Evolutionary conservation across 345 rosid genomes (phyloP).

Genomic region (Eucalyptus grandis): DNA sequence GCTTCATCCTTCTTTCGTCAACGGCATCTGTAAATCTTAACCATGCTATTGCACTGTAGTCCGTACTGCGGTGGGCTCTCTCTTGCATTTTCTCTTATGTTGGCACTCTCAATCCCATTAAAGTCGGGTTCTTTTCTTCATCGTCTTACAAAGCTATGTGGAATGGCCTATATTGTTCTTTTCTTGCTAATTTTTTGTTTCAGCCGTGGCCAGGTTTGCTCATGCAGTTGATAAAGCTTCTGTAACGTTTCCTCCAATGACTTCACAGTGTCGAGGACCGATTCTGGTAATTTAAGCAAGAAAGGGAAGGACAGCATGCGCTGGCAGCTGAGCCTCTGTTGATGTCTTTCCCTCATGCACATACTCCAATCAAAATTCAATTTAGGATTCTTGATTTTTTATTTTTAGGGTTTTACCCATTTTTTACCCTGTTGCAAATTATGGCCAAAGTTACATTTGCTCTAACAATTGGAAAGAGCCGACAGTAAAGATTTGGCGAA

Average conservation of each 20-base stretch:
- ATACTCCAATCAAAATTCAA: not conserved
- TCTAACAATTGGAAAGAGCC: not conserved
- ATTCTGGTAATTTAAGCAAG: not conserved
- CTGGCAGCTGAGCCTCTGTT: not conserved
- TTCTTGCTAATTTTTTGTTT: not conserved
- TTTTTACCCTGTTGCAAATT: not conserved
- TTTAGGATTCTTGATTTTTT: not conserved
- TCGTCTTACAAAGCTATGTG: not conserved
- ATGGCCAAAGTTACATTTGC: not conserved
- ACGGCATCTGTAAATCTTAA: not conserved
- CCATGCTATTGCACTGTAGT: not conserved
- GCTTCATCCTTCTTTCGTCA: not conserved
- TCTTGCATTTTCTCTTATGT: not conserved
- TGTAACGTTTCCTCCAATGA: not conserved
- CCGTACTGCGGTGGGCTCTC: not conserved
- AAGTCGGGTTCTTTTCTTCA: not conserved
- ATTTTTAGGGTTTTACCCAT: not conserved
- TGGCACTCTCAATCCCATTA: not conserved
- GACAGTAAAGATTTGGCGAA: not conserved
- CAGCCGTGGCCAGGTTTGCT: not conserved
- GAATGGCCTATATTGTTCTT: not conserved
- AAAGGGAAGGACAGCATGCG: conserved; percentile 12
- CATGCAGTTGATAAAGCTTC: not conserved
- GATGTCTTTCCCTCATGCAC: not conserved
- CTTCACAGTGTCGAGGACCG: not conserved